Percentiles rank a stretch among this genome's conserved stretches.
These are phyloP conservation scores for Penicillium atrosanguineum DNA, from an alignment of 495 filamentous ascomycete genomes.

Conservation along the genomic window DNA sequence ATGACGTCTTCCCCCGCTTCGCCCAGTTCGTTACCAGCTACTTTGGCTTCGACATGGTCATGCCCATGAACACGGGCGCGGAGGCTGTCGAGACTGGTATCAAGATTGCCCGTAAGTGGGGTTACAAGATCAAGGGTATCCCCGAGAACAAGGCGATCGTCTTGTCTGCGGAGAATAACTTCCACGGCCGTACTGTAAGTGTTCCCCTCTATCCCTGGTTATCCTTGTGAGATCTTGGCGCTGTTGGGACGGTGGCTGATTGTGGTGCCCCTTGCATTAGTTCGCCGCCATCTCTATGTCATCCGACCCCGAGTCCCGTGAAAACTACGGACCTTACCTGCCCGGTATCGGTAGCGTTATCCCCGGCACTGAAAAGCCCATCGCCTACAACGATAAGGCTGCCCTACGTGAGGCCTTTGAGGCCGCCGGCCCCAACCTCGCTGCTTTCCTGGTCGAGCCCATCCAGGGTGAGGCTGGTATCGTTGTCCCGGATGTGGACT, in stretches of 20 bases:
- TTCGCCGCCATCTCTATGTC: constrained; percentile 95
- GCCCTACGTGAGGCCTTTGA: constrained; percentile 79
- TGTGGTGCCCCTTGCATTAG: constrained; percentile 44
- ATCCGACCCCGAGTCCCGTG: constrained; percentile 88
- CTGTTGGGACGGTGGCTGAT: constrained; percentile 12
- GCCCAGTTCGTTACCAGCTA: constrained; percentile 83
- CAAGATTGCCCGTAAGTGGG: constrained; percentile 98
- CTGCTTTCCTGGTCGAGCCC: constrained; percentile 93
- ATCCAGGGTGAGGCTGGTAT: constrained; percentile 99
- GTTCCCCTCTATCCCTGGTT: background rate
- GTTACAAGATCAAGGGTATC: constrained; percentile 94
- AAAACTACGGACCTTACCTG: constrained; percentile 95
- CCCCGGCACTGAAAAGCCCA: constrained; percentile 73
- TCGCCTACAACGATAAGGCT: constrained; percentile 81
- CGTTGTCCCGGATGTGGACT: constrained; percentile 88
- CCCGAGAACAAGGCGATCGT: constrained; percentile 80
- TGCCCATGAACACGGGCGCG: constrained; percentile 98
- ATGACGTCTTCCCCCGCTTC: constrained; percentile 97
- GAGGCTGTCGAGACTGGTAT: constrained; percentile 98
- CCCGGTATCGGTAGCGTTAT: constrained; percentile 78
- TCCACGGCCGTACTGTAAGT: constrained; percentile 91
- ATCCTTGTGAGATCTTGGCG: background rate
- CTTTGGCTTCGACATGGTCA: constrained; percentile 97
- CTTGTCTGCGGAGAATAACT: constrained; percentile 85
- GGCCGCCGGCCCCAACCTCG: constrained; percentile 77